A percentile compares a stretch with the other conserved stretches of the same genome.
These are phyloP conservation scores for Scheffersomyces cryptocercus DNA, from an alignment of 1,139 yeast genomes.

Conservation along the genomic window DNA sequence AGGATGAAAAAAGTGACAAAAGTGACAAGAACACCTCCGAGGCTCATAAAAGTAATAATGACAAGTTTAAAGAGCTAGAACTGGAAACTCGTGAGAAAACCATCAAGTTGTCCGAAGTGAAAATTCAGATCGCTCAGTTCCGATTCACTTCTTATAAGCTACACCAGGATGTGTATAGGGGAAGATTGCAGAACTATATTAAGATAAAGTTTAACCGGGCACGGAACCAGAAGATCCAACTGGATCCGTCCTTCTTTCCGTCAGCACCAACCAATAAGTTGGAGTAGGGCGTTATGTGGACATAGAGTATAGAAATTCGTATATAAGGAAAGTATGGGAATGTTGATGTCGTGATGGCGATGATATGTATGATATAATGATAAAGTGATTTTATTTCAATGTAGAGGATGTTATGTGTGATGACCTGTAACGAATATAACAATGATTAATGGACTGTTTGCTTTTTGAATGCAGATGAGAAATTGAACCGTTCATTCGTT, in stretches of 20 bases:
- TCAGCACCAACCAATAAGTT: slow-evolving; percentile 42
- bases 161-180: slow-evolving; percentile 52
- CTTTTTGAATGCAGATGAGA: no score
- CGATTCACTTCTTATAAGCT: slow-evolving; percentile 51
- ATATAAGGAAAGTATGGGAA: no score
- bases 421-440: no score
- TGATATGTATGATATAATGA: no score
- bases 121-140: slow-evolving; percentile 18
- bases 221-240: slow-evolving; percentile 39
- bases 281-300: not conserved
- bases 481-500: no score
- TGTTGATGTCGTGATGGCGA: no score
- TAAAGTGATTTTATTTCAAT: no score
- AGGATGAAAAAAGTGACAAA: slow-evolving; percentile 14
- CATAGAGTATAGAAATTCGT: not conserved
- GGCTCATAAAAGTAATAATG: slow-evolving; percentile 12
- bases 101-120: slow-evolving; percentile 10
- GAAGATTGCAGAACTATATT: slow-evolving; percentile 46
- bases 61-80: slow-evolving; percentile 23
- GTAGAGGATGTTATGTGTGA: no score
- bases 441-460: no score
- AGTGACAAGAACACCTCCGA: slow-evolving; percentile 14
- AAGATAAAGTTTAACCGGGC: slow-evolving; percentile 40
- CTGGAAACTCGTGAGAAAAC: slow-evolving; percentile 14
- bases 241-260: slow-evolving; percentile 54